Base-by-base conservation (phyloP, 257 asterid genomes). In the Misopates orontium region DNA sequence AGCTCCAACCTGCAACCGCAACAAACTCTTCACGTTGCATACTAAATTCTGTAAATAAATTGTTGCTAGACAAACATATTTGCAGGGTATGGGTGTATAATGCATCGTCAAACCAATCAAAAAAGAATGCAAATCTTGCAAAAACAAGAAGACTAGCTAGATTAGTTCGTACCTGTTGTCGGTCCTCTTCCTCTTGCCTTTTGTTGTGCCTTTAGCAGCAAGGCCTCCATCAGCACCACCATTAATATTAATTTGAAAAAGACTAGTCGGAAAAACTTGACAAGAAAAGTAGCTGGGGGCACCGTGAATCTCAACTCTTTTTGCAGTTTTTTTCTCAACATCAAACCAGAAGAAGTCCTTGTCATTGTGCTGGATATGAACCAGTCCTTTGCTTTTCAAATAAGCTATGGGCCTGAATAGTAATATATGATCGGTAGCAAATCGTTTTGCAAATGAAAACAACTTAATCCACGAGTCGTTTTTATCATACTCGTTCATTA, bases 401-500 rank as follows among this genome's bases (percentile, higher is more conserved):
- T 66, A 73, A 28, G 70, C 73, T 42, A 73, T 52, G 11, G 71
- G 71, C 64, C 11, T 49, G 24, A 21, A 25, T 1, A 0, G 0
- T 11, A 15, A 10, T 15, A 28, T 0, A 10, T 13, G 12, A 3
- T 36, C 4, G 14, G 15, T 39, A 45, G 0, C 14, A 24, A 17
- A 13, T 4, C 49, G 16, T 10, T 54, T 11, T 3, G 14, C 67
- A 18, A 71, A 13, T 4, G 71, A 45, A 24, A 71, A 19, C 58
- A 48, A 16, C 52, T 63, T 71, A 19, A 8, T 25, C 76, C 71
- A 64, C 11, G 60, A 62, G 55, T 54, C 40, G 6, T 5, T 50
- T 8, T 15, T 25, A 7, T 60, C 65, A 4, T 63, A 62, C 18
- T 71, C 75, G 13, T 70, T 42, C 62, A 70, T 54, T 49, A 70